Evolutionary conservation across 306 rosid species (phyloP), one percentile per base, ranked within the genome.

Genomic region (Inga oerstediana): DNA sequence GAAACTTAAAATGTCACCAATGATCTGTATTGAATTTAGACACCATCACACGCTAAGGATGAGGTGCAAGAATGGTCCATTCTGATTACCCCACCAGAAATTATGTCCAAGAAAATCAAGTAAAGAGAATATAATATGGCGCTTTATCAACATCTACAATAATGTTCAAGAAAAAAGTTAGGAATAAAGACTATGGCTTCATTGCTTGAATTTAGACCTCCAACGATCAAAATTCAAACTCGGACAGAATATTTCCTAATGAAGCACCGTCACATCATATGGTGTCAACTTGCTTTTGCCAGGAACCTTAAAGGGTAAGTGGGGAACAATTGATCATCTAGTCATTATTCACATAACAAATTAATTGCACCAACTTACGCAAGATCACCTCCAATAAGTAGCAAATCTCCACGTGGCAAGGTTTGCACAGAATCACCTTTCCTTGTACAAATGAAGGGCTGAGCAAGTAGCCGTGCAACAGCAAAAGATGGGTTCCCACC

Each of bases 401-500:
- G 94, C 84, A 96, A 80, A 86, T 94, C 76, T 51, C 97, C 99
- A 74, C 99, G 97, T 11, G 94, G 97, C 80, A 96, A 85, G 74
- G 81, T 62, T 76, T 87, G 72, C 72, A 67, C 79, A 66, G 97
- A 87, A 81, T 88, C 95, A 72, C 85, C 97, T 74, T 83, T 85
- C 65, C 67, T 51, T 43, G 93, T 62, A 75, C 76, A 79, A 85
- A 96, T 87, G 72, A 86, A 87, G 81, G 98, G 98, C 87, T 88
- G 97, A 79, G 99, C 98, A 84, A 96, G 98, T 32, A 96, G 90
- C 70, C 92, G 89, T 70, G 99, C 98, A 78, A 96, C 86, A 13
- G 98, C 43, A 94, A 94, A 96, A 62, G 99, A 93, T 77, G 98
- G 92, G 92, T 96, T 96, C 79, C 99, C 99, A 84, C 99, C 99